Evolutionary conservation across 768 basidiomycete genomes (phyloP), one percentile per base, ranked within the genome.

Genomic region (Phlebiopsis flavidoalba): DNA sequence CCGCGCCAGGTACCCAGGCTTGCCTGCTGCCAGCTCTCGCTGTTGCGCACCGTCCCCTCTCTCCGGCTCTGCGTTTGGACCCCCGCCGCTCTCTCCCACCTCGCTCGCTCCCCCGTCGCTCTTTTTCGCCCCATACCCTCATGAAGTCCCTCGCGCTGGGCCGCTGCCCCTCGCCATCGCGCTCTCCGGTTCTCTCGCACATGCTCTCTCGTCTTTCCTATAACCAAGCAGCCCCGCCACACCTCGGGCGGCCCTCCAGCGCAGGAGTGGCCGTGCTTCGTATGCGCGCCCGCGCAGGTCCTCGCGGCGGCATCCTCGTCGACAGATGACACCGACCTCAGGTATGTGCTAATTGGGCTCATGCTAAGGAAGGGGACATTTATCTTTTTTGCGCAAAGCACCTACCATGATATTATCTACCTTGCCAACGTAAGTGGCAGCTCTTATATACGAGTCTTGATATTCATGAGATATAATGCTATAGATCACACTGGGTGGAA

Each of bases 361-460:
- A 35, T 17, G 52, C 33, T 53, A 53, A 17, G 31, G 52, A 8
- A 26, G n/a, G 26, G 26, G n/a, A 53, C 52, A 53, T 36, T 12
- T 8, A 35, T 19, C 52, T 31, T 21, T 26, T 11, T 24, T 33
- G 33, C 1, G 15, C 26, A 22, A 60, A 93, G 90, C 67, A 83
- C 88, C 63, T 81, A 85, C 26, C 82, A 86, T 62, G 92, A 93
- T 74, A 70, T 93, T 72, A 79, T 93, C 60, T 94, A 94, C 66
- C 80, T 91, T 59, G 81, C 85, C 58, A 86, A 93, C 68, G 89
- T 90, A 66, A 73, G 87, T 75, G 8, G n/a, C 37, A 15, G 14
- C 15, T 33, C 43, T 37, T 43, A 11, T 26, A 19, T 21, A 21
- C 43, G 11, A 11, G 36, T 45, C 1, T 36, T 2, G 26, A 8